Conservation (phyloP, 1,284 basidiomycete genomes). For the Laetiporus sulphureus region DNA sequence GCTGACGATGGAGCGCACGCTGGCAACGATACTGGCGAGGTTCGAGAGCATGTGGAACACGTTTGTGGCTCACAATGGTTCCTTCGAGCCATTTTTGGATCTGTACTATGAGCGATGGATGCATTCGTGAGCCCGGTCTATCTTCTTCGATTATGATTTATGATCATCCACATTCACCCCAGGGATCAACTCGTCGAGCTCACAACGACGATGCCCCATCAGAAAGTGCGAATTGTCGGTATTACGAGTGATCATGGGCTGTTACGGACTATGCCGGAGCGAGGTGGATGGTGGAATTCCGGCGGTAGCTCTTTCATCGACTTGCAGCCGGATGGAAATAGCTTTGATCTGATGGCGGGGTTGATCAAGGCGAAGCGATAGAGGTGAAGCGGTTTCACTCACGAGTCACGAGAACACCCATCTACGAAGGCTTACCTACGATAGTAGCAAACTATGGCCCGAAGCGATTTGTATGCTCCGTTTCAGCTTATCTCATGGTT, state of each 20-base stretch:
- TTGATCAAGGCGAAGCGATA: constrained; percentile 66
- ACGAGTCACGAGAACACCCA: too few relatives aligned
- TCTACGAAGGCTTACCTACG: too few relatives aligned
- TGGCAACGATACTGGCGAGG: constrained; percentile 70
- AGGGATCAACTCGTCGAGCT: constrained; percentile 85
- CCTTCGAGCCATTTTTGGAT: constrained; percentile 73
- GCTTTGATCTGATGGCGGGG: constrained; percentile 92
- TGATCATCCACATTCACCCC: constrained; percentile 9
- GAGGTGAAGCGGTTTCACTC: too few relatives aligned
- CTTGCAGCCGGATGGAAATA: constrained; percentile 93
- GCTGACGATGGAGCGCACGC: constrained; percentile 69
- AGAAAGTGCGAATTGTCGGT: constrained; percentile 72
- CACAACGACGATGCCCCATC: constrained; percentile 68
- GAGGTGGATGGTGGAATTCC: constrained; percentile 29
- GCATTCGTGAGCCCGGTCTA: constrained; percentile 65
- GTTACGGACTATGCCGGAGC: constrained; percentile 72
- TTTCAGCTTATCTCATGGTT: too few relatives aligned
- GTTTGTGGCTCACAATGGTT: constrained; percentile 60
- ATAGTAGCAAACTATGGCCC: too few relatives aligned
- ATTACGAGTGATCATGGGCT: constrained; percentile 88
- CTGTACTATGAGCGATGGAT: constrained; percentile 81
- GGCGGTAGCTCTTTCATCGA: constrained; percentile 42
- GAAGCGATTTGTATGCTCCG: too few relatives aligned
- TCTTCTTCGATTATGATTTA: neutral
- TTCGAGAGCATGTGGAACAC: constrained; percentile 77